These are phyloP conservation scores for Phytophthora pisi DNA, from an alignment of 352 stramenopile species.

Conservation along the genomic window DNA sequence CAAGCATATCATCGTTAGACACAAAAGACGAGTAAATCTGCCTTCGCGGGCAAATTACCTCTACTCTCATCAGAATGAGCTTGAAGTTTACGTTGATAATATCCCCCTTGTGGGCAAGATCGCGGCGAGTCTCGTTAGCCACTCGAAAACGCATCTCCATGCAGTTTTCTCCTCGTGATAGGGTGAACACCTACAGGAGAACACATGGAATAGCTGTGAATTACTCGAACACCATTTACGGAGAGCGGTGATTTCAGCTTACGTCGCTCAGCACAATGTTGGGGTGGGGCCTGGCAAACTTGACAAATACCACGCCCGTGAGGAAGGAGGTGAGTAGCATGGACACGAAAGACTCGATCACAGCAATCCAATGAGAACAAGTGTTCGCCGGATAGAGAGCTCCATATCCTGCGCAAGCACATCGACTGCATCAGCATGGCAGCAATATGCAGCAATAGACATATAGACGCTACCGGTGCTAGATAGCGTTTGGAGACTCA, in stretches of 20 bases:
- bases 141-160: slow-evolving; percentile 66
- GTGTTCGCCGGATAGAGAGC: slow-evolving; percentile 47
- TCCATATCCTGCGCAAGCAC: slow-evolving; percentile 44
- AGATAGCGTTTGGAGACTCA: slow-evolving; percentile 67
- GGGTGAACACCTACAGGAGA: slow-evolving; percentile 43
- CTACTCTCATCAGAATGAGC: slow-evolving; percentile 66
- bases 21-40: background rate
- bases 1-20: background rate
- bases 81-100: slow-evolving; percentile 68
- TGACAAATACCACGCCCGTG: slow-evolving; percentile 68
- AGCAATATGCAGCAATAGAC: background rate
- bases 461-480: slow-evolving; percentile 42
- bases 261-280: slow-evolving; percentile 61
- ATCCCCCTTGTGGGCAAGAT: slow-evolving; percentile 48
- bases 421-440: background rate
- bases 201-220: background rate
- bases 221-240: background rate
- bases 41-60: slow-evolving; percentile 31
- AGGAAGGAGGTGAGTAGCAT: slow-evolving; percentile 68
- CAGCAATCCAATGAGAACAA: slow-evolving; percentile 60
- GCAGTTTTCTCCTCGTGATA: slow-evolving; percentile 32
- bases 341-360: slow-evolving; percentile 57
- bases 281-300: slow-evolving; percentile 57
- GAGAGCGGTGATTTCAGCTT: background rate
- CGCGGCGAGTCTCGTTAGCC: slow-evolving; percentile 55